A percentile compares a stretch with the other conserved stretches of the same genome.
phyloP scores from a whole-genome alignment of 139 green algal species.

The Penium margaritaceum region DNA sequence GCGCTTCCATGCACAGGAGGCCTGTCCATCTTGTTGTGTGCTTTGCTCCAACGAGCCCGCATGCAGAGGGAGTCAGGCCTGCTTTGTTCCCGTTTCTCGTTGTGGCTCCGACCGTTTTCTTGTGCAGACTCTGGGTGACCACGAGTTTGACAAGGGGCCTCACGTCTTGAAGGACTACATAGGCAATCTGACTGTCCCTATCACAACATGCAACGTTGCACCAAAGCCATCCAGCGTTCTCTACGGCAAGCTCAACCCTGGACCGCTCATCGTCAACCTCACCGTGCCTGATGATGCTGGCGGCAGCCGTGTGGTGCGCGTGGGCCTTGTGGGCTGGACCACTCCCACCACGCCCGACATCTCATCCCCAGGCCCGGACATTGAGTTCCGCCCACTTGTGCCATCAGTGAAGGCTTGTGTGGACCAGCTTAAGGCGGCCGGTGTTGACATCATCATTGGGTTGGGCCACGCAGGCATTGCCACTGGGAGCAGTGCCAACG shows the following conservation, averaged over 20 bases:
- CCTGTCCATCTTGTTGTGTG: too few species aligned
- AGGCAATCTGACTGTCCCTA: slow-evolving; percentile 14
- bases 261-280: slow-evolving; percentile 17
- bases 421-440: slow-evolving; percentile 5
- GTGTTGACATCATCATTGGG: slow-evolving; percentile 44
- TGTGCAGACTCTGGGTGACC: slow-evolving; percentile 48
- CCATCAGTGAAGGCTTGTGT: slow-evolving; percentile 13
- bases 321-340: slow-evolving; percentile 35
- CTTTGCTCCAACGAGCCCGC: too few species aligned
- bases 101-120: too few species aligned
- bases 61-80: too few species aligned
- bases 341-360: slow-evolving; percentile 15
- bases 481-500: too few species aligned
- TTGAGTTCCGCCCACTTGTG: slow-evolving; percentile 15
- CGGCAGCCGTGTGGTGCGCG: slow-evolving; percentile 20
- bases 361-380: slow-evolving; percentile 19
- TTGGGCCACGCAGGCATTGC: slow-evolving; percentile 39
- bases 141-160: slow-evolving; percentile 50
- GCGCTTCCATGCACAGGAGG: too few species aligned
- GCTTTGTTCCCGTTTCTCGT: too few species aligned
- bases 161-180: slow-evolving; percentile 29
- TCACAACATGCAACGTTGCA: slow-evolving; percentile 46
- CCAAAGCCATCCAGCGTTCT: not conserved
- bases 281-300: not conserved
- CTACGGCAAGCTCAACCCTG: slow-evolving; percentile 19